phyloP scores from a whole-genome alignment of 345 rosid genomes.

The Euphorbia pulcherrima region DNA sequence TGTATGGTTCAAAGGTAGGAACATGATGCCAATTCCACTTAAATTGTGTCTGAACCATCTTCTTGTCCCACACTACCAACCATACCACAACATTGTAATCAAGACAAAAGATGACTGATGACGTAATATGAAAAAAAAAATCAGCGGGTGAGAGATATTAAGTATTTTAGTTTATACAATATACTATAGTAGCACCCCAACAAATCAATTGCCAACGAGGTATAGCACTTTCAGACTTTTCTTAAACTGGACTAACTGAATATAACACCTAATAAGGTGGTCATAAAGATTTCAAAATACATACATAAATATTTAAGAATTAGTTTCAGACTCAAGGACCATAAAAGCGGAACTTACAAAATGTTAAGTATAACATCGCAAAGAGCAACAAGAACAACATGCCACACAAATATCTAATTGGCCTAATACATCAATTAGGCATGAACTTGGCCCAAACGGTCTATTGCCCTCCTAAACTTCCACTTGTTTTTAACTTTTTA shows the following conservation, averaged over 20 bases:
- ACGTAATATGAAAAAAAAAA: neutral
- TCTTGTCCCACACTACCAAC: constrained; percentile 92
- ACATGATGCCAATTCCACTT: constrained; percentile 91
- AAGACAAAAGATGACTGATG: constrained; percentile 1
- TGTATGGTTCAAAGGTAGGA: constrained; percentile 83
- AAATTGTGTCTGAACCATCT: constrained; percentile 85
- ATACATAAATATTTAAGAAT: neutral
- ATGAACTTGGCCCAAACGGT: no score
- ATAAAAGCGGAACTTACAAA: neutral
- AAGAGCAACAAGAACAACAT: neutral
- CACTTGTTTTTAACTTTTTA: no score
- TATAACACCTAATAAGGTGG: neutral
- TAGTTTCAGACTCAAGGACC: neutral
- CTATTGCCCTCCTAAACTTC: no score
- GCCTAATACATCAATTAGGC: no score
- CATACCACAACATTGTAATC: neutral
- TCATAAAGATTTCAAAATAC: neutral
- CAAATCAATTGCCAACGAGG: neutral
- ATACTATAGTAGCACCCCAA: neutral
- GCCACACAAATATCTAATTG: no score
- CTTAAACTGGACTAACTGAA: neutral
- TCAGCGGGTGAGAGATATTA: neutral
- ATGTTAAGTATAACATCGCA: neutral
- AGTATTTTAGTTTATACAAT: neutral
- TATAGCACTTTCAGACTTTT: neutral